Conservation (phyloP, 768 basidiomycete genomes). For the Trametes sanguinea region DNA sequence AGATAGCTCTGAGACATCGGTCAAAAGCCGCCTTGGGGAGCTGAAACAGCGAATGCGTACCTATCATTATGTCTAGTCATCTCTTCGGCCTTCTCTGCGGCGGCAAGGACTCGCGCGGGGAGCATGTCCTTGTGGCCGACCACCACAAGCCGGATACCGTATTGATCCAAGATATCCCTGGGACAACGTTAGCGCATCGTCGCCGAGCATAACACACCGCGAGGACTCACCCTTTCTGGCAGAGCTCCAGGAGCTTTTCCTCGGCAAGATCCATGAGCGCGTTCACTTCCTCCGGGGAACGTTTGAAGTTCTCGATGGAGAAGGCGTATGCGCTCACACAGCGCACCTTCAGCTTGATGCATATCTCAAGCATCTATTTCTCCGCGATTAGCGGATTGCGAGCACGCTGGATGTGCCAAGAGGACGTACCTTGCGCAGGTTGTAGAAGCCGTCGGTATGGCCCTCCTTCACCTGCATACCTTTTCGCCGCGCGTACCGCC, state of each 20-base stretch:
- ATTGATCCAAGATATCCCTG: slow-evolving; percentile 77
- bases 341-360: slow-evolving; percentile 72
- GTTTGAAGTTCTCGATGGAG: slow-evolving; percentile 95
- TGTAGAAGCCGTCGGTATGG: slow-evolving; percentile 81
- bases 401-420: not conserved
- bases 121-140: slow-evolving; percentile 77
- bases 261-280: slow-evolving; percentile 86
- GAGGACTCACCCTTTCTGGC: slow-evolving; percentile 69
- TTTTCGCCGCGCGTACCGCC: slow-evolving; percentile 78
- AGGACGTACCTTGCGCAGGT: slow-evolving; percentile 69
- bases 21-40: not conserved
- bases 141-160: slow-evolving; percentile 84
- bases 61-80: slow-evolving; percentile 73
- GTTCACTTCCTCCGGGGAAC: slow-evolving; percentile 82
- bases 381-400: not conserved
- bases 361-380: slow-evolving; percentile 78
- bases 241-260: slow-evolving; percentile 75
- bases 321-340: slow-evolving; percentile 98
- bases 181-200: not conserved
- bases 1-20: slow-evolving; percentile 59
- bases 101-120: slow-evolving; percentile 71
- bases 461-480: slow-evolving; percentile 73
- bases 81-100: slow-evolving; percentile 69
- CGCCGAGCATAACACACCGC: not conserved
- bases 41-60: slow-evolving; percentile 43